phyloP scores from a whole-genome alignment of 208 protist genomes.

The Crithidia bombi region DNA sequence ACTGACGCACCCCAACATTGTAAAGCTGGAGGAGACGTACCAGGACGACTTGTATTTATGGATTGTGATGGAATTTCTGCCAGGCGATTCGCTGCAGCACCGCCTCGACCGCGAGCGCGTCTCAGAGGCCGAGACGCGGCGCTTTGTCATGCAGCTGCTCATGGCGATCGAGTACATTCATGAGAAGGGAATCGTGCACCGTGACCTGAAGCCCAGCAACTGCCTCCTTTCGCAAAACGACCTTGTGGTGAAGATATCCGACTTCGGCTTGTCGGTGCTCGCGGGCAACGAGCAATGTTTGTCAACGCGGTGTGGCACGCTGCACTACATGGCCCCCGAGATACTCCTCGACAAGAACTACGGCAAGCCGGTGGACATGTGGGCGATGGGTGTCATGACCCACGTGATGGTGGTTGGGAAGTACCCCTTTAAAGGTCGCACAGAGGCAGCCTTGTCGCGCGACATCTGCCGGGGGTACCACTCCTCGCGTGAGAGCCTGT shows the following conservation, averaged over 20 bases:
- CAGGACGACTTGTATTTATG: conserved; percentile 76
- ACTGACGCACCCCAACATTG: conserved; percentile 91
- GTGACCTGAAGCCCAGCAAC: conserved; percentile 93
- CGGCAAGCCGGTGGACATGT: conserved; percentile 93
- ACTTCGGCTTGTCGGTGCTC: conserved; percentile 91
- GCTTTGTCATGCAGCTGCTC: conserved; percentile 81
- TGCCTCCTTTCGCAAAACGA: conserved; percentile 79
- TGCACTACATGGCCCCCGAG: conserved; percentile 91
- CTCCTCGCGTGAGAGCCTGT: not conserved
- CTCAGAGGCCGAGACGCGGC: conserved; percentile 55
- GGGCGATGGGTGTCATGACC: conserved; percentile 89
- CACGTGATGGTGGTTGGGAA: conserved; percentile 83
- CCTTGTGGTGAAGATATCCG: conserved; percentile 86
- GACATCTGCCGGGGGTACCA: conserved; percentile 53
- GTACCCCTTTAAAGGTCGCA: conserved; percentile 80
- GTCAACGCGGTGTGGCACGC: conserved; percentile 86
- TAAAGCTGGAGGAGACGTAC: conserved; percentile 88
- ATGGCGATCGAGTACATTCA: conserved; percentile 92
- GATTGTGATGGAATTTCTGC: conserved; percentile 94
- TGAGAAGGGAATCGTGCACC: conserved; percentile 89
- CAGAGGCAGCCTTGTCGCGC: conserved; percentile 36
- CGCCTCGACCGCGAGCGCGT: conserved; percentile 32
- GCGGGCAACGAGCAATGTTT: conserved; percentile 81
- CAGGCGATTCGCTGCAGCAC: conserved; percentile 74
- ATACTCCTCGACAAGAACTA: conserved; percentile 86